Conservation (phyloP, 768 basidiomycete species). For the Pleurotus pulmonarius region DNA sequence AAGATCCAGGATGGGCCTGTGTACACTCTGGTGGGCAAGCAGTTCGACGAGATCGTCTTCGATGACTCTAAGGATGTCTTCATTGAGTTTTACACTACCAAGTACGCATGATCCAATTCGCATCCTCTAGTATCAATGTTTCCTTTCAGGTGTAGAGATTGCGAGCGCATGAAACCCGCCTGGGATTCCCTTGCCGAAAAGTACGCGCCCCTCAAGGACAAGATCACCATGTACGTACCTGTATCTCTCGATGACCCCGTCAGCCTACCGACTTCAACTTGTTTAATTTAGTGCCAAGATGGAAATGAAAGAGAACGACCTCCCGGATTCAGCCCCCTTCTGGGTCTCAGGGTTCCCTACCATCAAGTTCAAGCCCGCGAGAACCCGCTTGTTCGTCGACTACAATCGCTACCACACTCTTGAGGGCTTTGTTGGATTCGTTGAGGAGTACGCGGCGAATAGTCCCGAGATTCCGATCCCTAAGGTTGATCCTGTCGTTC, state of each 20-base stretch:
- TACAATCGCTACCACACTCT: constrained; percentile 90
- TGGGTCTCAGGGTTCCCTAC: constrained; percentile 88
- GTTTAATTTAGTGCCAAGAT: constrained; percentile 74
- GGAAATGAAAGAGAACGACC: constrained; percentile 94
- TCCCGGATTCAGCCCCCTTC: constrained; percentile 90
- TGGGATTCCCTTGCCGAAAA: constrained; percentile 92
- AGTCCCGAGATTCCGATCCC: too few relatives aligned
- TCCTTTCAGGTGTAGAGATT: constrained; percentile 75
- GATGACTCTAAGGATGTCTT: constrained; percentile 94
- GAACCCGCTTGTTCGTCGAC: constrained; percentile 80
- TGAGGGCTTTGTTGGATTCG: constrained; percentile 39
- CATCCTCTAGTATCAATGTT: background rate
- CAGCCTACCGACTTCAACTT: background rate
- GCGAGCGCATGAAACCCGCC: constrained; percentile 92
- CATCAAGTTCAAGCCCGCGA: constrained; percentile 93
- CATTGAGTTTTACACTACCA: constrained; percentile 94
- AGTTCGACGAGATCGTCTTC: constrained; percentile 82
- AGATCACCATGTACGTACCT: constrained; percentile 64
- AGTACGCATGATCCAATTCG: constrained; percentile 47
- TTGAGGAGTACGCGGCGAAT: too few relatives aligned
- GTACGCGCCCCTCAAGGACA: constrained; percentile 71
- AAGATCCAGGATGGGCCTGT: constrained; percentile 80
- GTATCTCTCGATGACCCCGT: too few relatives aligned
- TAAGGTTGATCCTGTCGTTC: constrained; percentile 10
- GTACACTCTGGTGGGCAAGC: constrained; percentile 78